Percentiles rank a stretch among this genome's conserved stretches.
Conservation (phyloP, 176 grass and related monocot species). For the Musa schizocarpa region DNA sequence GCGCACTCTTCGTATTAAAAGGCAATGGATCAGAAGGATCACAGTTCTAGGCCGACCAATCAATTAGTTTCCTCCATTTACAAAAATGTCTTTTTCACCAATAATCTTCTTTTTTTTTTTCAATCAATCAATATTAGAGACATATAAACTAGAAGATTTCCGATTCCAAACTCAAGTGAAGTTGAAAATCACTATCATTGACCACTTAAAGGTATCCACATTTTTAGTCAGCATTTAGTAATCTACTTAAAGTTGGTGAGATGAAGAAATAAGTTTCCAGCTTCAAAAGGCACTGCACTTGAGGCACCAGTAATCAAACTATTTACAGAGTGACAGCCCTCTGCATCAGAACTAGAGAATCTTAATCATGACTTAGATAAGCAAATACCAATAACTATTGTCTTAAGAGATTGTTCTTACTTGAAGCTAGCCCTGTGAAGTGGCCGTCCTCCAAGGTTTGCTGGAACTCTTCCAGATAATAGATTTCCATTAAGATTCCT, state of each 20-base stretch:
- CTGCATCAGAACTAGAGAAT: neutral
- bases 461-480: slow-evolving; percentile 84
- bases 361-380: neutral
- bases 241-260: neutral
- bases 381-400: neutral
- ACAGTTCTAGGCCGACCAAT: too few species aligned
- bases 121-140: too few species aligned
- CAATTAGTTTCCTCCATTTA: too few species aligned
- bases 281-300: neutral
- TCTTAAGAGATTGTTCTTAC: slow-evolving; percentile 27
- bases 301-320: neutral
- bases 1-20: neutral
- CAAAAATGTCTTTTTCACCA: too few species aligned
- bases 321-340: neutral
- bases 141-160: too few species aligned
- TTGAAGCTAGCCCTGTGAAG: slow-evolving; percentile 96
- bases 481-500: slow-evolving; percentile 93
- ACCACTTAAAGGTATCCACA: neutral
- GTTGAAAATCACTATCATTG: too few species aligned
- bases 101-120: too few species aligned
- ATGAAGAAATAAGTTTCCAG: neutral
- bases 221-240: neutral
- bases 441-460: slow-evolving; percentile 79
- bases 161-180: too few species aligned
- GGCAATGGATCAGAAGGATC: neutral